These are phyloP conservation scores for Cordyceps tenuipes DNA, from an alignment of 2,329 filamentous ascomycete species.

Conservation along the genomic window DNA sequence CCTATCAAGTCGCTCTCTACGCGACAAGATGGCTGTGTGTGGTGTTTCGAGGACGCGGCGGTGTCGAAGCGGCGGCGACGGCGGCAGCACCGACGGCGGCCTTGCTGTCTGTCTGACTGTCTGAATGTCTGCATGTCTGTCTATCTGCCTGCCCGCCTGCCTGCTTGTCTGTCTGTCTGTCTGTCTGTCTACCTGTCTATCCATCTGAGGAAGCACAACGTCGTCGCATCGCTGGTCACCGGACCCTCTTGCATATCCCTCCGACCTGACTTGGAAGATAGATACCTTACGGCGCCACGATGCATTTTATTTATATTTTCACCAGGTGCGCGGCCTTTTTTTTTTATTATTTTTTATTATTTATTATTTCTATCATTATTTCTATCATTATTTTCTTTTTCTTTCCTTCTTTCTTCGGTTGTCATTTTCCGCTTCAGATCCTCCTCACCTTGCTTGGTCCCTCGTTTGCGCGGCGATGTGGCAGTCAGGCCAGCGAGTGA, in stretches of 20 bases:
- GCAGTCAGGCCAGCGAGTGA: background rate
- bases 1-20: background rate
- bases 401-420: background rate
- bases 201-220: constrained; percentile 1
- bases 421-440: background rate
- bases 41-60: constrained; percentile 8
- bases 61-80: background rate
- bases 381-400: background rate
- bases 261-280: constrained; percentile 1
- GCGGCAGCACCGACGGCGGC: background rate
- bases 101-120: background rate
- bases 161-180: background rate
- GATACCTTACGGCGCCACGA: constrained; percentile 4
- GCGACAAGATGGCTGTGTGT: background rate
- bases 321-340: too few relatives aligned
- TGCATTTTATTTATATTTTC: too few relatives aligned
- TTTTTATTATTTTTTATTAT: too few relatives aligned
- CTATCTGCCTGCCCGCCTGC: background rate
- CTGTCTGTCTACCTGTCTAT: too few relatives aligned
- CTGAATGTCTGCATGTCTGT: background rate
- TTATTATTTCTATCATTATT: too few relatives aligned
- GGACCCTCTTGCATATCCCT: constrained; percentile 9
- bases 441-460: too few relatives aligned
- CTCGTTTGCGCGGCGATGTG: background rate
- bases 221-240: constrained; percentile 6